phyloP scores from a whole-genome alignment of 2,329 filamentous ascomycete genomes.

The Alternaria sp. region DNA sequence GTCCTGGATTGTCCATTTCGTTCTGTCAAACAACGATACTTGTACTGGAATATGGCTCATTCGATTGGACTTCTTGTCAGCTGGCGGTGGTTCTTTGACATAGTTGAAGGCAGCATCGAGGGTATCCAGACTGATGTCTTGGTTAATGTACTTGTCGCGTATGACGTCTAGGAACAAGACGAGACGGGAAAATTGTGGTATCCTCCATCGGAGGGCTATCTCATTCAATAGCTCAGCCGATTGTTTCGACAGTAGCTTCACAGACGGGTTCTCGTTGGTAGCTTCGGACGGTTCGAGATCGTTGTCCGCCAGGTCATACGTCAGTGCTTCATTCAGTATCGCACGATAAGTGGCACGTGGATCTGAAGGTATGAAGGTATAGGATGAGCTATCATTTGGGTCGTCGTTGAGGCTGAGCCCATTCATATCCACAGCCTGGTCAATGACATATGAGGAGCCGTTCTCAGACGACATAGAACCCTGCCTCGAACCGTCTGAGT shows the following conservation, averaged over 20 bases:
- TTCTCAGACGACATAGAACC: conserved; percentile 53
- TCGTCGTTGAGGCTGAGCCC: conserved; percentile 66
- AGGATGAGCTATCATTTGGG: conserved; percentile 66
- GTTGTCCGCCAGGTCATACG: conserved; percentile 63
- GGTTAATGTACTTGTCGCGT: conserved; percentile 81
- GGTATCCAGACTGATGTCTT: conserved; percentile 80
- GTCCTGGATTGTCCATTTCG: conserved; percentile 59
- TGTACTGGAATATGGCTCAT: conserved; percentile 52
- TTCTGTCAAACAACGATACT: conserved; percentile 53
- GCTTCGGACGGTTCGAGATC: conserved; percentile 58
- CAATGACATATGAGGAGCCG: conserved; percentile 63
- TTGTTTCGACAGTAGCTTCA: conserved; percentile 71
- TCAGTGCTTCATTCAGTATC: conserved; percentile 77
- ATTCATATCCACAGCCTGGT: conserved; percentile 72
- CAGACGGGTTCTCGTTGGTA: conserved; percentile 55
- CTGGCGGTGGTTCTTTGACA: conserved; percentile 73
- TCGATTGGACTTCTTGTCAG: conserved; percentile 66
- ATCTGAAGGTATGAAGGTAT: conserved; percentile 88
- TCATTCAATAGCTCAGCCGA: conserved; percentile 85
- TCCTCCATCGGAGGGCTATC: conserved; percentile 84
- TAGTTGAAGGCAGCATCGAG: conserved; percentile 84
- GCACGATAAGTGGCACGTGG: conserved; percentile 82
- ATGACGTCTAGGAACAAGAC: conserved; percentile 85
- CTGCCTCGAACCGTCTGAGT: conserved; percentile 55
- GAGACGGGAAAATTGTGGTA: conserved; percentile 80